phyloP scores from a whole-genome alignment of 495 filamentous ascomycete species.

The Pyrenopolyporus hunteri region DNA sequence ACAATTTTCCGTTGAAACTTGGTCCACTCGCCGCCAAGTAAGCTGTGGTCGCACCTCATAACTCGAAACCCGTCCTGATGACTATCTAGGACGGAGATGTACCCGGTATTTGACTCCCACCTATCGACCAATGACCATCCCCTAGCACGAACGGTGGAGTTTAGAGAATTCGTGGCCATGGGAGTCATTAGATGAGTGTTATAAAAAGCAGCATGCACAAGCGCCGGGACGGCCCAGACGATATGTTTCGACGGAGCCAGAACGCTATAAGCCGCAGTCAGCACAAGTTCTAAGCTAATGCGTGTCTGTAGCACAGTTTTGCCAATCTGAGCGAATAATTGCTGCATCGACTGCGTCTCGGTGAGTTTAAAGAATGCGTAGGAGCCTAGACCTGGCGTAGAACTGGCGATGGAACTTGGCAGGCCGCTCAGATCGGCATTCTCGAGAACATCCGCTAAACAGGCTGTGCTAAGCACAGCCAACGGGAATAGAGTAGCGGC shows the following conservation, averaged over 20 bases:
- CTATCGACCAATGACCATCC: constrained; percentile 75
- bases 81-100: constrained; percentile 87
- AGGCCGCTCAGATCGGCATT: constrained; percentile 60
- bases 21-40: constrained; percentile 94
- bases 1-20: constrained; percentile 59
- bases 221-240: constrained; percentile 66
- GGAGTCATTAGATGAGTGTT: constrained; percentile 73
- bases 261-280: constrained; percentile 66
- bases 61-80: constrained; percentile 72
- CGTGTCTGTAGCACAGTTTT: constrained; percentile 68
- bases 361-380: constrained; percentile 67
- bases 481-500: constrained; percentile 73
- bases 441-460: constrained; percentile 68
- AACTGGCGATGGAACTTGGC: constrained; percentile 61
- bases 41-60: constrained; percentile 90
- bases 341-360: constrained; percentile 57
- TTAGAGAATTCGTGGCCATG: constrained; percentile 60
- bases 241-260: constrained; percentile 72
- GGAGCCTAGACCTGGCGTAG: constrained; percentile 64
- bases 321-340: constrained; percentile 65
- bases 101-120: constrained; percentile 84
- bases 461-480: constrained; percentile 68
- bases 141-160: constrained; percentile 61
- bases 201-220: constrained; percentile 70
- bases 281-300: constrained; percentile 69